Evolutionary conservation across 495 filamentous ascomycete genomes (phyloP), one percentile per base, ranked within the genome.

Genomic region (Paragyromitra xinjiangensis): DNA sequence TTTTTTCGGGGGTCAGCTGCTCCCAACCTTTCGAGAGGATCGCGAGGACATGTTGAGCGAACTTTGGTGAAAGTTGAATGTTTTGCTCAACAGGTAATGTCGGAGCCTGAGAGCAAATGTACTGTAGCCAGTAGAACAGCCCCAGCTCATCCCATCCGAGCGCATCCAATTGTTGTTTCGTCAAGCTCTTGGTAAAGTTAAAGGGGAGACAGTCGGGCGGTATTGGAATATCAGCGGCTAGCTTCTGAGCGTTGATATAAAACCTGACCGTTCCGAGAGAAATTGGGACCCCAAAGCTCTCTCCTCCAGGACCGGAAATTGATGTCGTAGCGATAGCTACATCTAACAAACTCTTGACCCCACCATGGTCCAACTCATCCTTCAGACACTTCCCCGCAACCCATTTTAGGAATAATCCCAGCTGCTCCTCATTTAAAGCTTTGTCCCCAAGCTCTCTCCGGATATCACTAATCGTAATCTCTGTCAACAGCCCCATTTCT

Each of bases 11-110:
- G 71, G 88, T 91, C 14, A 97, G 82, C 29, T 84, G 85, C 11
- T 98, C 95, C 94, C 94, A 99, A 69, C 91, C 88, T 82, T 93
- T 96, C 5, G 95, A 97, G 24, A 98, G 79, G 11, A 96, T 87
- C 7, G 88, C 87, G 26, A 99, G 85, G n/a, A 97, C 87, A 76
- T 91, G 89, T 0, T 86, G 85, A n/a, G 95, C 88, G 81, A 98
- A 97, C 48, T 88, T 86, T n/a, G 92, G 80, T 0, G 88, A 92
- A 53, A 88, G 86, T 1, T 90, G 91, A 29, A 98, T 84, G 78
- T 92, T 88, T 64, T 91, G 85, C 6, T 88, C 86, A 12, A 83
- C 63, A 6, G 85, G 75, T 5, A 90, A 82, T 39, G 26, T 59
- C 39, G 84, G 71, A 58, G 78, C 83, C 56, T 85, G 83, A 53